Conservation (phyloP, 2,329 filamentous ascomycete genomes). For the Hansfordia pulvinata region DNA sequence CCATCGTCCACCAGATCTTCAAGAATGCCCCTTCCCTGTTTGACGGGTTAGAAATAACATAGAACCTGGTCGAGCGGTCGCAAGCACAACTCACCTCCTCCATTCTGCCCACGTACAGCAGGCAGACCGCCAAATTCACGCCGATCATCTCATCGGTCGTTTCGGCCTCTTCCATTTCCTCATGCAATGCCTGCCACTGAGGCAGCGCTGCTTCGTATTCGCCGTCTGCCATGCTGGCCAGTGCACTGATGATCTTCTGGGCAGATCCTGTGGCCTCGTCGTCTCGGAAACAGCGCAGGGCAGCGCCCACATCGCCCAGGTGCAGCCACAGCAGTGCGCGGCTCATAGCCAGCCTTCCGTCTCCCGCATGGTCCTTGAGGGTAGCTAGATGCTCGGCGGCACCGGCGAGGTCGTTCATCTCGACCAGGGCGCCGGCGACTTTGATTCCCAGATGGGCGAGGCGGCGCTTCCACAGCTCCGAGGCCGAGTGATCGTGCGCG, state of each 20-base stretch:
- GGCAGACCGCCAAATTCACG: constrained; percentile 73
- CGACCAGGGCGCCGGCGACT: constrained; percentile 54
- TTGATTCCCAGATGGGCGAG: constrained; percentile 62
- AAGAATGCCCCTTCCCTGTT: constrained; percentile 53
- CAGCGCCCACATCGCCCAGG: constrained; percentile 62
- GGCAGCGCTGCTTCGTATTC: too few relatives aligned
- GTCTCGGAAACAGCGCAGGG: constrained; percentile 44
- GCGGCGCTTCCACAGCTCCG: constrained; percentile 55
- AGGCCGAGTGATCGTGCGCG: constrained; percentile 36
- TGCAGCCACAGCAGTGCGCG: constrained; percentile 62
- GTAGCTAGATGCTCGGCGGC: constrained; percentile 60
- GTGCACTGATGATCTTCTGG: constrained; percentile 13
- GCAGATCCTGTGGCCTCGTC: too few relatives aligned
- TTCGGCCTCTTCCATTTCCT: constrained; percentile 24
- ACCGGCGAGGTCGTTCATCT: constrained; percentile 79
- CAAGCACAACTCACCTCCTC: constrained; percentile 38
- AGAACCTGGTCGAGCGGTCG: background rate
- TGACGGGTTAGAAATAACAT: constrained; percentile 1
- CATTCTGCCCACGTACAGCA: constrained; percentile 70
- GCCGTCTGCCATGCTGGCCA: constrained; percentile 31
- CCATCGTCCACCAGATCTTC: constrained; percentile 50
- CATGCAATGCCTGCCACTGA: constrained; percentile 29
- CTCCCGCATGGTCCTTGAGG: constrained; percentile 26
- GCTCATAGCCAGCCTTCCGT: constrained; percentile 28
- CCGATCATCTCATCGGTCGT: constrained; percentile 52